Evolutionary conservation across 371 early-diverging fungal genomes (phyloP), one percentile per base, ranked within the genome.

Genomic region (Globomyces sp.): DNA sequence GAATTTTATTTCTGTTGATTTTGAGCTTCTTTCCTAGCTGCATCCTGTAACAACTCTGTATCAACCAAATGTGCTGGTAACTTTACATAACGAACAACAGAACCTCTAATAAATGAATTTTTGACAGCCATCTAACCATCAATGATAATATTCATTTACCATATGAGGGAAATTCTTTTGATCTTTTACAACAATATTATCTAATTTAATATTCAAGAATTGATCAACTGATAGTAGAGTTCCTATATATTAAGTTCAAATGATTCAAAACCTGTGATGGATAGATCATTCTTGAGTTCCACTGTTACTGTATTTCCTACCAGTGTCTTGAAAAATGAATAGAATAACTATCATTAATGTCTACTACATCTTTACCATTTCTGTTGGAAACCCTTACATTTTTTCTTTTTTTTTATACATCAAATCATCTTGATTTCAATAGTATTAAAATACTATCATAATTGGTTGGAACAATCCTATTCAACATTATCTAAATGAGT

Each of bases 271-370:
- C 24, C 24, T 36, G 84, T 86, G 65, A 99, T 92, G 34, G 89
- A 86, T 58, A 99, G 73, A 78, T 97, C 99, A 75, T 99, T 99
- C 77, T 99, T 99, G 70, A 99, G 86, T 80, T 96, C 97, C n/a
- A 99, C 91, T 2, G 92, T 92, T 2, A 99, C 97, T 61, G 87
- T 79, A 69, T 95, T 90, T 41, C 96, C 96, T n/a, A 99, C 92
- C 39, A 98, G 85, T 1, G 98, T 98, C 77, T 98, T 98, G 83
- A 99, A 99, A 76, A 98, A 98, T 45, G 98, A 97, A 81, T 99
- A 99, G 74, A 99, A 99, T 37, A 99, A 82, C 99, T 97, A 24
- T 24, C 24, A 24, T 24, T 24, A 24, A 24, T 24, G 24, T 24
- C 24, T 24, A 24, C 24, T 24, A 24, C 24, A 24, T 24, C 24